phyloP scores from a whole-genome alignment of 2,329 filamentous ascomycete genomes.

The Pyrenochaeta sp. region DNA sequence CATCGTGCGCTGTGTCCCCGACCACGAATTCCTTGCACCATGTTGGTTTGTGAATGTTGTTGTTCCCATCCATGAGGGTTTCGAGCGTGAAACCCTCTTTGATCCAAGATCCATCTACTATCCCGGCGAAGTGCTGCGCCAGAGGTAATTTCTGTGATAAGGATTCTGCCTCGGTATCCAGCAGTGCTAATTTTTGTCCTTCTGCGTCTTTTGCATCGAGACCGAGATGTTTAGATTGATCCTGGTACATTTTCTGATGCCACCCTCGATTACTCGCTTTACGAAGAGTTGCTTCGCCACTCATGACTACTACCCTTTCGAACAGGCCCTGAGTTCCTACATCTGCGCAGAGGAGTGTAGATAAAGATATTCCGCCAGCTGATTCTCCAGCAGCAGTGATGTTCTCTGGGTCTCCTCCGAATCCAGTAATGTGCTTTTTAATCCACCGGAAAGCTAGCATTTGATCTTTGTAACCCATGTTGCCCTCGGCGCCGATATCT shows the following conservation, averaged over 20 bases:
- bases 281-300: slow-evolving; percentile 37
- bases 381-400: slow-evolving; percentile 56
- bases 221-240: slow-evolving; percentile 29
- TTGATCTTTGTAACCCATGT: slow-evolving; percentile 47
- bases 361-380: slow-evolving; percentile 52
- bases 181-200: slow-evolving; percentile 20
- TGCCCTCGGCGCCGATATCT: slow-evolving; percentile 51
- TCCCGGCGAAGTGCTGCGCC: slow-evolving; percentile 33
- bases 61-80: slow-evolving; percentile 20
- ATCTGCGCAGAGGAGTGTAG: slow-evolving; percentile 36
- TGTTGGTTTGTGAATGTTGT: slow-evolving; percentile 43
- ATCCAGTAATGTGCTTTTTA: slow-evolving; percentile 46
- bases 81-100: slow-evolving; percentile 23
- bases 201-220: slow-evolving; percentile 14
- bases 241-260: slow-evolving; percentile 35
- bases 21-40: slow-evolving; percentile 58
- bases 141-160: slow-evolving; percentile 31
- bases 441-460: slow-evolving; percentile 49
- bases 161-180: slow-evolving; percentile 25
- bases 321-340: slow-evolving; percentile 32
- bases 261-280: slow-evolving; percentile 34
- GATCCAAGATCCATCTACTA: slow-evolving; percentile 33
- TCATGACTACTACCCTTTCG: slow-evolving; percentile 40
- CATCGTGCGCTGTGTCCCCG: slow-evolving; percentile 57
- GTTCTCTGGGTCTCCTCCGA: slow-evolving; percentile 49